Evolutionary conservation across 1,284 basidiomycete species (phyloP).

Genomic region (Apiotrichum brassicae): DNA sequence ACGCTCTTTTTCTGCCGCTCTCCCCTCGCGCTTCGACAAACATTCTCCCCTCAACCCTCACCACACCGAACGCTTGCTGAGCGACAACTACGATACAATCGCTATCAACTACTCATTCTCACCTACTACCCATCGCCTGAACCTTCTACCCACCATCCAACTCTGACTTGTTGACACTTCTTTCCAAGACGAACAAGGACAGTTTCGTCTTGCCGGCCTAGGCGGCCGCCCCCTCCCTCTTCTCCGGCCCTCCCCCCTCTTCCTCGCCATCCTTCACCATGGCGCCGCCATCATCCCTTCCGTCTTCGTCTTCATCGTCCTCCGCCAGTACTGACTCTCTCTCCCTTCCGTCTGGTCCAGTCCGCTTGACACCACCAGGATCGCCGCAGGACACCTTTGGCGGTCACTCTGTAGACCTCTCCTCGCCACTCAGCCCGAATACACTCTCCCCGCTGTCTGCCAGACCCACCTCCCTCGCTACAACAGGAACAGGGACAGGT

Average conservation of each 20-base stretch:
- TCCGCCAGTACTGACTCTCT: conserved; percentile 1
- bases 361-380: not conserved
- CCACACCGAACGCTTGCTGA: too few species aligned
- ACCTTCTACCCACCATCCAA: too few species aligned
- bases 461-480: not conserved
- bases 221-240: not conserved
- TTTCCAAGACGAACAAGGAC: not conserved
- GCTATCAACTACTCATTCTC: too few species aligned
- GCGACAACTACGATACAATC: too few species aligned
- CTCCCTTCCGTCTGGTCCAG: not conserved
- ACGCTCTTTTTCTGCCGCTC: too few species aligned
- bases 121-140: too few species aligned
- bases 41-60: too few species aligned
- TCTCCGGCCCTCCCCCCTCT: not conserved
- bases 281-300: not conserved
- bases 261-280: not conserved
- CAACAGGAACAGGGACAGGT: not conserved
- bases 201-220: not conserved
- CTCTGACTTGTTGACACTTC: too few species aligned
- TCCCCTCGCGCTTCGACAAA: too few species aligned
- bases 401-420: not conserved
- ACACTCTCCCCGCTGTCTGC: not conserved
- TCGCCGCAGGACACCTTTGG: conserved; percentile 17
- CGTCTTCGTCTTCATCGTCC: not conserved
- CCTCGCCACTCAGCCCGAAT: not conserved